These are phyloP conservation scores for Diplotaxis tenuifolia DNA, from an alignment of 345 rosid genomes.

Conservation along the genomic window DNA sequence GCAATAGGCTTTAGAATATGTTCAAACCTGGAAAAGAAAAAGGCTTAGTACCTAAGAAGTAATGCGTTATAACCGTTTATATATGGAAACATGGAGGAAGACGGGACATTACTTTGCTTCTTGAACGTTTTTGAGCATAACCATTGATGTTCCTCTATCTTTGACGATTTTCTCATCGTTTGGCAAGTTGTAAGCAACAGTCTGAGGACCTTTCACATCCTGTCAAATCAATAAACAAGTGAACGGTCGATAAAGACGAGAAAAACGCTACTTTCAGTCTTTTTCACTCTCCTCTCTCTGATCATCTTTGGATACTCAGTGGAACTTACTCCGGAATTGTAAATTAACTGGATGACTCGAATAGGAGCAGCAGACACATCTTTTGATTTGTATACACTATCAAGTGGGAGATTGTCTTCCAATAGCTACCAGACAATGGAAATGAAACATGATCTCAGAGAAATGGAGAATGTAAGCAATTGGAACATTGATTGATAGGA, in stretches of 20 bases:
- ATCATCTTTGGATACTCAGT: constrained; percentile 14
- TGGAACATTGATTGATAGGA: background rate
- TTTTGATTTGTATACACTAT: constrained; percentile 64
- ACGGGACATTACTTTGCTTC: constrained; percentile 69
- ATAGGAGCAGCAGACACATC: constrained; percentile 84
- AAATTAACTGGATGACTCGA: constrained; percentile 80
- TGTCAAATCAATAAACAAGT: constrained; percentile 38
- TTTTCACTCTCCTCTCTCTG: background rate
- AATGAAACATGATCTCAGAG: background rate
- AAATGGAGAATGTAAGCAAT: too few species aligned
- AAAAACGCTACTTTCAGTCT: background rate
- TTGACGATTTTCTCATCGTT: constrained; percentile 89
- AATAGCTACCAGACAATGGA: constrained; percentile 46
- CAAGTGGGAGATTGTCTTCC: constrained; percentile 91
- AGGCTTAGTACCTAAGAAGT: background rate
- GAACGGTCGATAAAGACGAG: constrained; percentile 19
- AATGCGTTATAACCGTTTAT: constrained; percentile 1
- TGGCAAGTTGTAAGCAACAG: constrained; percentile 93
- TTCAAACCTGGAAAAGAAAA: constrained; percentile 58
- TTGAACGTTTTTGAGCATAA: constrained; percentile 84
- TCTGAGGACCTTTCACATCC: constrained; percentile 97
- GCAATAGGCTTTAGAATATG: constrained; percentile 86
- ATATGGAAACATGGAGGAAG: constrained; percentile 10
- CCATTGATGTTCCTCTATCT: constrained; percentile 95
- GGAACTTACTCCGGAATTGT: constrained; percentile 80